phyloP scores from a whole-genome alignment of 2,329 filamentous ascomycete genomes.

The Fusarium sp. region DNA sequence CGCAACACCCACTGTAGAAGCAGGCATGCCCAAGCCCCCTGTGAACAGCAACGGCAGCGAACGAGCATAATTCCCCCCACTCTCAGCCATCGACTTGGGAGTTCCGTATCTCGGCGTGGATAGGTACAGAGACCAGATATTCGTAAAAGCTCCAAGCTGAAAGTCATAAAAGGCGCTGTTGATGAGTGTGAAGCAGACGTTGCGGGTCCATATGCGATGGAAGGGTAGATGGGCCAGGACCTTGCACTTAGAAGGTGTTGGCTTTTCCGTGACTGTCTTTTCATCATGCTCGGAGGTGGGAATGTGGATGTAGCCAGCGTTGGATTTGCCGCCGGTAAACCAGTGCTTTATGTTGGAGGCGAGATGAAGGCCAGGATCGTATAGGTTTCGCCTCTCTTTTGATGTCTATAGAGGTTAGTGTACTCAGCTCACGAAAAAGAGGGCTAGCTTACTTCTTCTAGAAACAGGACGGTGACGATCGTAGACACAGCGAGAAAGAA shows the following conservation, averaged over 20 bases:
- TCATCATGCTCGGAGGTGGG: constrained; percentile 30
- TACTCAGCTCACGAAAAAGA: neutral
- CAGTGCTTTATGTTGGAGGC: constrained; percentile 47
- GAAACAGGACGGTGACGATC: constrained; percentile 68
- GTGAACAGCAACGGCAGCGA: constrained; percentile 66
- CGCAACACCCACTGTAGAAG: constrained; percentile 74
- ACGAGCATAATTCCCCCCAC: constrained; percentile 42
- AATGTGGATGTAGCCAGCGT: constrained; percentile 48
- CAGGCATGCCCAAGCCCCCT: constrained; percentile 75
- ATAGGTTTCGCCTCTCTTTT: constrained; percentile 57
- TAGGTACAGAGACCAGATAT: constrained; percentile 76
- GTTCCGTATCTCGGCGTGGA: constrained; percentile 67
- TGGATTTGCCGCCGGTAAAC: constrained; percentile 43
- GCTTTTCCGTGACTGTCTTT: constrained; percentile 23
- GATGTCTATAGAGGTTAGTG: constrained; percentile 54
- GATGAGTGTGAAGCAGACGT: constrained; percentile 65
- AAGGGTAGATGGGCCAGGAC: constrained; percentile 49
- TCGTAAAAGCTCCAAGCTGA: constrained; percentile 76
- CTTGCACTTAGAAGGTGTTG: constrained; percentile 13
- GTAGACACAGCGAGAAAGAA: constrained; percentile 68
- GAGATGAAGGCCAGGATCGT: constrained; percentile 57
- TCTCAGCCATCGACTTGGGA: constrained; percentile 48
- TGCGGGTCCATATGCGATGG: constrained; percentile 59
- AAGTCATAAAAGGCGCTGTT: constrained; percentile 77
- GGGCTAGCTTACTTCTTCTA: constrained; percentile 69